These are phyloP conservation scores for Sclerospora graminicola DNA, from an alignment of 352 stramenopile genomes.

Conservation along the genomic window DNA sequence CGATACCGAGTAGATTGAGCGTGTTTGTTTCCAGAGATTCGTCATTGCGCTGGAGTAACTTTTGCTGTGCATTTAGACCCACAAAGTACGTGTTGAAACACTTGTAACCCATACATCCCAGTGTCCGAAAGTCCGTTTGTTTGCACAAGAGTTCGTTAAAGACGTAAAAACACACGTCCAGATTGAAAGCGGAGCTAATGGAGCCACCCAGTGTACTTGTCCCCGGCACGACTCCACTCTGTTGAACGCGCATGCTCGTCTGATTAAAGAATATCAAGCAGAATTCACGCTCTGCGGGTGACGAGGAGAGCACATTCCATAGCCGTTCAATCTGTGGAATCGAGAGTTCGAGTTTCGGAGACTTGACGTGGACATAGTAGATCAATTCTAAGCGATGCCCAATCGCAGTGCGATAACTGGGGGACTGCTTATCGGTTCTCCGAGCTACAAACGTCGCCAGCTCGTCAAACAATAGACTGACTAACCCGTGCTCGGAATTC, in stretches of 20 bases:
- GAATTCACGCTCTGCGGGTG: constrained; percentile 63
- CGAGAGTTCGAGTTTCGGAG: constrained; percentile 59
- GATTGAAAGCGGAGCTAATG: constrained; percentile 66
- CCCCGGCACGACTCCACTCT: constrained; percentile 11
- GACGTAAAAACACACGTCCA: constrained; percentile 70
- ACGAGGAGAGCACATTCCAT: constrained; percentile 68
- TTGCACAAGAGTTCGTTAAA: constrained; percentile 77
- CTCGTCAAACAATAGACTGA: constrained; percentile 76
- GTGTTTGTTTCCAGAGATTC: constrained; percentile 11
- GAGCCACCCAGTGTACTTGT: constrained; percentile 15
- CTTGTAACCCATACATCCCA: constrained; percentile 71
- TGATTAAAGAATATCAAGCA: constrained; percentile 83
- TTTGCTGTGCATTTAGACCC: constrained; percentile 53
- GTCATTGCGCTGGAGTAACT: constrained; percentile 18
- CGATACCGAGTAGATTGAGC: constrained; percentile 51
- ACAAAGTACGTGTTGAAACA: constrained; percentile 86
- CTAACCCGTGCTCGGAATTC: constrained; percentile 60
- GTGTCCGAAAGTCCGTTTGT: constrained; percentile 61
- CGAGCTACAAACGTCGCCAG: constrained; percentile 67
- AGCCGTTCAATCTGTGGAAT: constrained; percentile 66
- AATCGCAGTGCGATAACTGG: constrained; percentile 60
- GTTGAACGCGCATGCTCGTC: constrained; percentile 45
- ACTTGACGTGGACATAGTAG: constrained; percentile 80
- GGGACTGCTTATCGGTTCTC: constrained; percentile 34
- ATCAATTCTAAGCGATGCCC: constrained; percentile 80